Evolutionary conservation across 1,139 yeast genomes (phyloP), one percentile per base, ranked within the genome.

Genomic region (Scheffersomyces illinoinensis): DNA sequence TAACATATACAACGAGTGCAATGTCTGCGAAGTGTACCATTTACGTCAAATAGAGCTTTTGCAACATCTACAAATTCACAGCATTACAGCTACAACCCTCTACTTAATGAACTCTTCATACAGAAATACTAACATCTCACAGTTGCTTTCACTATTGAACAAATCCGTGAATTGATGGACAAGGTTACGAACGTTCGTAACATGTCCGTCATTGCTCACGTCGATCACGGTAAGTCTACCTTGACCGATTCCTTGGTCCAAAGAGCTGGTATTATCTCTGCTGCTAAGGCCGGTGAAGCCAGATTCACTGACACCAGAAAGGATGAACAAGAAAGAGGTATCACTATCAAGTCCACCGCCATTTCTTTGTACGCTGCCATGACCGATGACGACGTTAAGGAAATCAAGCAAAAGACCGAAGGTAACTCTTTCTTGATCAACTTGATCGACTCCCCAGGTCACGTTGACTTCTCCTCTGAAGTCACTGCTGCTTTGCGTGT

Each of bases 131-230:
- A 67, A 66, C 68, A 18, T 53, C 7, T 51, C 54, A 7, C 73
- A 85, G 90, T 87, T 83, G 88, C 88, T 79, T 86, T 86, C 85
- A 86, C 90, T 78, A 86, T 86, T 81, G 90, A 90, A 84, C 98
- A 93, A 86, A 93, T 93, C 91, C 96, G 98, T 87, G 93, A 85
- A 76, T 89, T 93, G 85, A 93, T 93, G 98, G 98, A 95, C 96
- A 91, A 89, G 85, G 97, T 93, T 87, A 90, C 98, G 84, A 93
- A 95, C 81, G 98, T 95, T 79, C 97, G 99, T 88, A 95, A 95
- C 96, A 95, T 95, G 97, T 95, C 98, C 84, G 99, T 95, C 84
- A 95, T 95, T 89, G 99, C 99, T 79, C 99, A 95, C 91, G 98
- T 95, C 90, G 99, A 95, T 89, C 99, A 95, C 89, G 99, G 99